Percentiles rank a stretch among this genome's conserved stretches.
Conservation (phyloP, 306 rosid species). For the Castanea mollissima region DNA sequence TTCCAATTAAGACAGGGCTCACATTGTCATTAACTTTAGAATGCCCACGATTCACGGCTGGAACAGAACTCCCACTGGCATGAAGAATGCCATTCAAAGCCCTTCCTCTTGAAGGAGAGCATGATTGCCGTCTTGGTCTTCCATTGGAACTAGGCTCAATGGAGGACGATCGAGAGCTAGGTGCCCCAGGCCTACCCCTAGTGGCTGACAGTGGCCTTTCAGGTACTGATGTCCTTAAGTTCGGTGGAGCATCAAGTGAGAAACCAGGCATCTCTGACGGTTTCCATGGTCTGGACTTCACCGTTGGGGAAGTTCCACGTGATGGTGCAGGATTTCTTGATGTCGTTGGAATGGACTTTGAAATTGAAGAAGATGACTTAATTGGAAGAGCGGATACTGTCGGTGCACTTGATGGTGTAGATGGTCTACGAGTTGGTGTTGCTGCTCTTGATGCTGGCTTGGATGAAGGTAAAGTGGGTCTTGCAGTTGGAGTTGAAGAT, state of each 20-base stretch:
- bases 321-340: slow-evolving; percentile 65
- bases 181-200: slow-evolving; percentile 98
- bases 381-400: slow-evolving; percentile 49
- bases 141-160: slow-evolving; percentile 71
- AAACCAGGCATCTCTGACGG: slow-evolving; percentile 95
- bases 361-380: slow-evolving; percentile 46
- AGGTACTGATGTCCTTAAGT: slow-evolving; percentile 83
- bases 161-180: slow-evolving; percentile 82
- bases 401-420: slow-evolving; percentile 64
- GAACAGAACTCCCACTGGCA: slow-evolving; percentile 82
- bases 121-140: slow-evolving; percentile 85
- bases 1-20: slow-evolving; percentile 80
- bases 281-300: slow-evolving; percentile 88
- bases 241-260: slow-evolving; percentile 91
- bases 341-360: slow-evolving; percentile 49
- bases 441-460: slow-evolving; percentile 78
- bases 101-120: slow-evolving; percentile 97
- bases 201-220: slow-evolving; percentile 82
- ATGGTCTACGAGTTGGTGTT: slow-evolving; percentile 84
- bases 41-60: slow-evolving; percentile 68
- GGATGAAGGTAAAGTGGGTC: slow-evolving; percentile 75
- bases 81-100: slow-evolving; percentile 58
- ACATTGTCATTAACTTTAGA: slow-evolving; percentile 74
- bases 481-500: slow-evolving; percentile 85
- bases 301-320: slow-evolving; percentile 88